Percentiles rank a stretch among this genome's conserved stretches.
phyloP scores from a whole-genome alignment of 2,329 filamentous ascomycete genomes.

The Monosporascus sp. region DNA sequence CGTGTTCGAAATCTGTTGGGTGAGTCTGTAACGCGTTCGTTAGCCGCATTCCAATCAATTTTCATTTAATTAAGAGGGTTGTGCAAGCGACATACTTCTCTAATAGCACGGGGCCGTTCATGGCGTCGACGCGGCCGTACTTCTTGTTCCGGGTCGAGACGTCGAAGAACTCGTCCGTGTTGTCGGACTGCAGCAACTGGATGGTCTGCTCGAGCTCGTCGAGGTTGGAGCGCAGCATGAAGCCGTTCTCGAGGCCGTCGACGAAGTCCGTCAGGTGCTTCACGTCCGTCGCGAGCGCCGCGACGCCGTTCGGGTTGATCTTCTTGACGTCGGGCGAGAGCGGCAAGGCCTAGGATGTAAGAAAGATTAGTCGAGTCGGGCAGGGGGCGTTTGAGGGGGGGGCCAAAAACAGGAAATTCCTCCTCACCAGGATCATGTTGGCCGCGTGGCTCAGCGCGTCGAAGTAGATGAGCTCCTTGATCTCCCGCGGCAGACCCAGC shows the following conservation, averaged over 20 bases:
- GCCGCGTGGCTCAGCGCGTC: slow-evolving; percentile 90
- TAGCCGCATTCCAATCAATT: slow-evolving; percentile 9
- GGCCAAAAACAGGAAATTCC: slow-evolving; percentile 10
- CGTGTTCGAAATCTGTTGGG: slow-evolving; percentile 54
- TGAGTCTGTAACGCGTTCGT: slow-evolving; percentile 46
- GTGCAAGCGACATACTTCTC: slow-evolving; percentile 64
- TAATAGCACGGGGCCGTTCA: slow-evolving; percentile 82
- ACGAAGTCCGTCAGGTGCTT: slow-evolving; percentile 82
- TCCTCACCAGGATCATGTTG: slow-evolving; percentile 69
- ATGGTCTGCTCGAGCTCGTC: slow-evolving; percentile 94
- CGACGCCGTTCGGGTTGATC: slow-evolving; percentile 83
- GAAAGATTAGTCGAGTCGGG: neutral
- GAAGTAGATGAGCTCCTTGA: slow-evolving; percentile 97
- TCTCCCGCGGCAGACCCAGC: slow-evolving; percentile 85
- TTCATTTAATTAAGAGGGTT: no score
- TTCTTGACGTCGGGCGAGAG: slow-evolving; percentile 72
- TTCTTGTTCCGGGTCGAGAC: slow-evolving; percentile 85
- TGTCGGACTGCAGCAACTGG: slow-evolving; percentile 77
- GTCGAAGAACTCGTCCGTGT: slow-evolving; percentile 96
- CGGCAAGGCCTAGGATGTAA: slow-evolving; percentile 55
- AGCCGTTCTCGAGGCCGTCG: slow-evolving; percentile 72
- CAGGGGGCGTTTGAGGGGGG: no score
- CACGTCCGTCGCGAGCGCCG: slow-evolving; percentile 76
- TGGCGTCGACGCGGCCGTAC: slow-evolving; percentile 85
- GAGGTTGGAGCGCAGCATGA: slow-evolving; percentile 81